Percentiles rank a stretch among this genome's conserved stretches.
Conservation (phyloP, 2,329 filamentous ascomycete species). For the Annulohypoxylon truncatum region DNA sequence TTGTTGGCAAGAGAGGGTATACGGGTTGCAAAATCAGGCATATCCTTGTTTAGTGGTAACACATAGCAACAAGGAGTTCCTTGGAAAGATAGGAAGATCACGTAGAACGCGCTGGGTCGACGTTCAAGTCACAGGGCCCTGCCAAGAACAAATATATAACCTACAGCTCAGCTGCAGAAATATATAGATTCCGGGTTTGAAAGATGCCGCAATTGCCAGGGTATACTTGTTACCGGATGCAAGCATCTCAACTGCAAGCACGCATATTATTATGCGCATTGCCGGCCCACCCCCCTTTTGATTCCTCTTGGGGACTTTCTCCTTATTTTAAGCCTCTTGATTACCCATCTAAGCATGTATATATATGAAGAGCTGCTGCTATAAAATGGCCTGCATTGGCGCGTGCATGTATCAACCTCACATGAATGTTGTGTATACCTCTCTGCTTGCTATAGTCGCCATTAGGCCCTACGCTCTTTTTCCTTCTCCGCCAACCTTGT, state of each 20-base stretch:
- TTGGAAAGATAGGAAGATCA: background rate
- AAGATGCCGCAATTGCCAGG: conserved; percentile 12
- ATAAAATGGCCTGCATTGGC: conserved; percentile 8
- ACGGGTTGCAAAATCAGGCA: conserved; percentile 22
- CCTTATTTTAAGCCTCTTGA: conserved; percentile 30
- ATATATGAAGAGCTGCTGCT: background rate
- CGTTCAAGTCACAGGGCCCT: background rate
- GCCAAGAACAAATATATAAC: background rate
- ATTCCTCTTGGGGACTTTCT: conserved; percentile 5
- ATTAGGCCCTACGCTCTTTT: conserved; percentile 20
- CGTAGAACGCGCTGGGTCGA: background rate
- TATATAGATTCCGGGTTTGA: conserved; percentile 1
- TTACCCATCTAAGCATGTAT: background rate
- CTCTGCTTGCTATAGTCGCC: conserved; percentile 15
- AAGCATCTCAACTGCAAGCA: conserved; percentile 31
- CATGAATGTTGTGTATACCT: conserved; percentile 27
- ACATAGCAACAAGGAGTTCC: conserved; percentile 15
- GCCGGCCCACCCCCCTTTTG: conserved; percentile 17
- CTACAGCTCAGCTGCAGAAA: conserved; percentile 1
- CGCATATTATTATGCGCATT: conserved; percentile 35
- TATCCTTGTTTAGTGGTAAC: conserved; percentile 21
- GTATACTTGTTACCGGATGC: conserved; percentile 21
- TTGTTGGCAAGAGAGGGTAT: conserved; percentile 3
- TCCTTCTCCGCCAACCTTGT: background rate
- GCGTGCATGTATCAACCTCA: conserved; percentile 29